A percentile compares a stretch with the other conserved stretches of the same genome.
These are phyloP conservation scores for Phialophora macrospora DNA, from an alignment of 2,329 filamentous ascomycete species.

Conservation along the genomic window DNA sequence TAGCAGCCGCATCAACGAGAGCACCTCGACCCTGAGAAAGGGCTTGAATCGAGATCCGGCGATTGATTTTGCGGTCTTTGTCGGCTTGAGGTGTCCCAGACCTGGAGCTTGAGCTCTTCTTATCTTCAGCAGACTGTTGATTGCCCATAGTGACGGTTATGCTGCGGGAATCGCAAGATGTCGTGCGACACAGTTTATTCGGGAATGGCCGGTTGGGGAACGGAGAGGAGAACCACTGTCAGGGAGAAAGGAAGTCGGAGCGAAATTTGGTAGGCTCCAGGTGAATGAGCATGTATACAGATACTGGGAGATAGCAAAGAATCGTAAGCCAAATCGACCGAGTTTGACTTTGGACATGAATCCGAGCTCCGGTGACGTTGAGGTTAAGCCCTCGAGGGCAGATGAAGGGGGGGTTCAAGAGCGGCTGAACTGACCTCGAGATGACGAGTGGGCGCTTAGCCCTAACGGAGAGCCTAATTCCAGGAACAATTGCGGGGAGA, in stretches of 20 bases:
- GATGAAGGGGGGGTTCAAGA: not conserved
- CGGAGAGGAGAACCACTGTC: slow-evolving; percentile 14
- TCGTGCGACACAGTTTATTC: slow-evolving; percentile 28
- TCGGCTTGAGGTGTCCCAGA: slow-evolving; percentile 34
- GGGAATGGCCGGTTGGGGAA: slow-evolving; percentile 8
- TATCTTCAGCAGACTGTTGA: slow-evolving; percentile 37
- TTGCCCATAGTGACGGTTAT: slow-evolving; percentile 37
- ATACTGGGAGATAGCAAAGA: slow-evolving; percentile 1
- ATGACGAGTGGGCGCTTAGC: slow-evolving; percentile 1
- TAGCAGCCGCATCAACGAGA: slow-evolving; percentile 51
- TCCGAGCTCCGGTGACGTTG: slow-evolving; percentile 20
- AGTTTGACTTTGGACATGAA: slow-evolving; percentile 5
- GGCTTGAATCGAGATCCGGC: slow-evolving; percentile 50
- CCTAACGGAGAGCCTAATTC: slow-evolving; percentile 5
- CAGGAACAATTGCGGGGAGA: slow-evolving; percentile 21
- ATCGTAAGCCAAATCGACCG: slow-evolving; percentile 5
- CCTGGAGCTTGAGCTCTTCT: slow-evolving; percentile 32
- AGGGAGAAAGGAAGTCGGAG: slow-evolving; percentile 36
- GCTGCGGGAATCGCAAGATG: slow-evolving; percentile 15
- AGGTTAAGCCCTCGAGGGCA: slow-evolving; percentile 11
- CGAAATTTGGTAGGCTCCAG: slow-evolving; percentile 35
- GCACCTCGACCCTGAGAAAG: slow-evolving; percentile 48
- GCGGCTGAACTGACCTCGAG: not conserved
- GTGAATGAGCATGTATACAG: slow-evolving; percentile 29
- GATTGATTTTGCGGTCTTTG: slow-evolving; percentile 47